These are phyloP conservation scores for Hypoxylon trugodes DNA, from an alignment of 495 filamentous ascomycete genomes.

Conservation along the genomic window DNA sequence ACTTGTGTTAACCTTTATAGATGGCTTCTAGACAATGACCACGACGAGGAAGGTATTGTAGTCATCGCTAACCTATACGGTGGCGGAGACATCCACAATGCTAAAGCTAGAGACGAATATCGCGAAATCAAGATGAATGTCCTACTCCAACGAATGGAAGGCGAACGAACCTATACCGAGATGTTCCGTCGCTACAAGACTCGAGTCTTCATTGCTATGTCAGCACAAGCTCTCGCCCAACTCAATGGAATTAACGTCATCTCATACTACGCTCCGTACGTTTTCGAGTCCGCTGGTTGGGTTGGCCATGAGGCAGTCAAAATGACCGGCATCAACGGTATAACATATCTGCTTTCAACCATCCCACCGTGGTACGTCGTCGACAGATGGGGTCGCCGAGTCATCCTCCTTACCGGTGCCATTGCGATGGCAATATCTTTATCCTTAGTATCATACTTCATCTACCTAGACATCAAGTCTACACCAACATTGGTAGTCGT, in stretches of 20 bases:
- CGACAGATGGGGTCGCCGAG: conserved; percentile 88
- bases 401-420: conserved; percentile 90
- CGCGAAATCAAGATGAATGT: conserved; percentile 99
- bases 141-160: conserved; percentile 89
- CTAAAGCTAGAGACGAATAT: conserved; percentile 90
- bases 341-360: conserved; percentile 89
- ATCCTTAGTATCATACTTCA: conserved; percentile 94
- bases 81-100: conserved; percentile 90
- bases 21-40: conserved; percentile 97
- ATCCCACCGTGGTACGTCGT: conserved; percentile 98
- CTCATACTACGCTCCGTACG: conserved; percentile 95
- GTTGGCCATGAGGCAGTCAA: conserved; percentile 85
- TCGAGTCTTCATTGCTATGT: conserved; percentile 98
- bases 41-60: conserved; percentile 97
- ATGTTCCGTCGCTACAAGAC: conserved; percentile 95
- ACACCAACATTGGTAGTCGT: conserved; percentile 88
- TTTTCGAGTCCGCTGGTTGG: conserved; percentile 98
- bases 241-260: conserved; percentile 99
- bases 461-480: conserved; percentile 79
- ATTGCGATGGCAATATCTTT: conserved; percentile 90
- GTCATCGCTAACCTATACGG: conserved; percentile 98
- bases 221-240: conserved; percentile 93
- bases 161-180: conserved; percentile 87
- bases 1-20: conserved; percentile 53
- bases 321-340: conserved; percentile 96